phyloP scores from a whole-genome alignment of 176 grass and related monocot species.

The Bonia amplexicaulis region DNA sequence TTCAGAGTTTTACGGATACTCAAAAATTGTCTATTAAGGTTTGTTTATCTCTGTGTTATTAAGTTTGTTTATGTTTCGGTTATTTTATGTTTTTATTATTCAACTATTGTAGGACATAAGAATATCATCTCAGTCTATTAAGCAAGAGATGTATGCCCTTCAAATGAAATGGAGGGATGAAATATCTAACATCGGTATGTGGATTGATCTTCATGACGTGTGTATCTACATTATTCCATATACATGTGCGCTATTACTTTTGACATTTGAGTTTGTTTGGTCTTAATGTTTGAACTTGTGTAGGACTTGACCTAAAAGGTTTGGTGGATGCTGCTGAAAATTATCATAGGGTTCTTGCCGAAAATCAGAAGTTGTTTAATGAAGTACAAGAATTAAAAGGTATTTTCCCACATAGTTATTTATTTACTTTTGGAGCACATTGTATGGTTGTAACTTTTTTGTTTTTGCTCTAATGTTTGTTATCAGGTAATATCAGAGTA shows the following conservation, averaged over 20 bases:
- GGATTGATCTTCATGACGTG: not conserved
- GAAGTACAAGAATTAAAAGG: slow-evolving; percentile 98
- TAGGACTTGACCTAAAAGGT: slow-evolving; percentile 71
- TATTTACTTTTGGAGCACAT: not conserved
- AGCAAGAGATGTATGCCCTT: slow-evolving; percentile 64
- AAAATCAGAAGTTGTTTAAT: slow-evolving; percentile 94
- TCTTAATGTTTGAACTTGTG: slow-evolving; percentile 15
- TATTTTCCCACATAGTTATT: slow-evolving; percentile 19
- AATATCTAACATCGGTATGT: slow-evolving; percentile 70
- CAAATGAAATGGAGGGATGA: slow-evolving; percentile 87
- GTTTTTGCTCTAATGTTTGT: slow-evolving; percentile 20
- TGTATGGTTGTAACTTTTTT: not conserved
- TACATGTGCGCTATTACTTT: not conserved
- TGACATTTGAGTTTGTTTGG: not conserved
- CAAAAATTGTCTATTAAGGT: slow-evolving; percentile 64
- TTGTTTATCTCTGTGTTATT: slow-evolving; percentile 13
- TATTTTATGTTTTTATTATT: slow-evolving; percentile 17
- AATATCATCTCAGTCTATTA: slow-evolving; percentile 67
- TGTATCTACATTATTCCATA: slow-evolving; percentile 8
- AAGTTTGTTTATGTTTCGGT: slow-evolving; percentile 12
- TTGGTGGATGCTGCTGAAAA: slow-evolving; percentile 89
- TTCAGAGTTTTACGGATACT: slow-evolving; percentile 54
- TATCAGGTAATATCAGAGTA: slow-evolving; percentile 90
- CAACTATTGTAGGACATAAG: slow-evolving; percentile 68
- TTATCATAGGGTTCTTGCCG: slow-evolving; percentile 82